Percentiles rank a stretch among this genome's conserved stretches.
phyloP scores from a whole-genome alignment of 495 filamentous ascomycete species.

The Cercophora sp. region DNA sequence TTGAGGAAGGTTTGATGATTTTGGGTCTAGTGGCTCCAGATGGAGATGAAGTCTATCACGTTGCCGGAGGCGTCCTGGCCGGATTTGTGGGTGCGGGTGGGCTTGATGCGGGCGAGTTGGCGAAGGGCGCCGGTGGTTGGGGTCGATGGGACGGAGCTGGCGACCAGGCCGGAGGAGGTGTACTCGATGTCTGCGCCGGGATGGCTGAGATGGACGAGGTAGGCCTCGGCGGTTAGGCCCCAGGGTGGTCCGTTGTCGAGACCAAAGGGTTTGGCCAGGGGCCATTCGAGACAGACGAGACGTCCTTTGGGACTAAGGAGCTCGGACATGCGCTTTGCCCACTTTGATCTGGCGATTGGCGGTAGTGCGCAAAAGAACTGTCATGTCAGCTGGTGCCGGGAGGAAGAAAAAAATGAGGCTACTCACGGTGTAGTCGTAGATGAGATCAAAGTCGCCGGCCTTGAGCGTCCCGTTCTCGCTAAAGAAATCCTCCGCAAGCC shows the following conservation, averaged over 20 bases:
- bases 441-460: slow-evolving; percentile 61
- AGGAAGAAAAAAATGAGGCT: not conserved
- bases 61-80: slow-evolving; percentile 44
- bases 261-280: slow-evolving; percentile 60
- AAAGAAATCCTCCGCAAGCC: slow-evolving; percentile 72
- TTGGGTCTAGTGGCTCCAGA: slow-evolving; percentile 33
- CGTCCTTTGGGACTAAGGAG: slow-evolving; percentile 58
- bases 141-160: slow-evolving; percentile 29
- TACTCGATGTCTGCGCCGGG: slow-evolving; percentile 65
- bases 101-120: slow-evolving; percentile 61
- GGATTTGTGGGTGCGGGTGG: slow-evolving; percentile 63
- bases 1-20: slow-evolving; percentile 36
- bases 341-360: slow-evolving; percentile 58
- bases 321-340: slow-evolving; percentile 62
- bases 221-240: slow-evolving; percentile 57
- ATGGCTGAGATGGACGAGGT: slow-evolving; percentile 60
- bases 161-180: slow-evolving; percentile 51
- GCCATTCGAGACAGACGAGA: slow-evolving; percentile 79
- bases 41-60: slow-evolving; percentile 57
- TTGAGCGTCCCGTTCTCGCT: slow-evolving; percentile 41
- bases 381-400: not conserved
- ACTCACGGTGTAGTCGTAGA: slow-evolving; percentile 81
- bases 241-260: slow-evolving; percentile 70
- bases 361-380: slow-evolving; percentile 81
- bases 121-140: slow-evolving; percentile 47